Conservation (phyloP, 805 yeast genomes). For the Clavispora phyllophila region DNA sequence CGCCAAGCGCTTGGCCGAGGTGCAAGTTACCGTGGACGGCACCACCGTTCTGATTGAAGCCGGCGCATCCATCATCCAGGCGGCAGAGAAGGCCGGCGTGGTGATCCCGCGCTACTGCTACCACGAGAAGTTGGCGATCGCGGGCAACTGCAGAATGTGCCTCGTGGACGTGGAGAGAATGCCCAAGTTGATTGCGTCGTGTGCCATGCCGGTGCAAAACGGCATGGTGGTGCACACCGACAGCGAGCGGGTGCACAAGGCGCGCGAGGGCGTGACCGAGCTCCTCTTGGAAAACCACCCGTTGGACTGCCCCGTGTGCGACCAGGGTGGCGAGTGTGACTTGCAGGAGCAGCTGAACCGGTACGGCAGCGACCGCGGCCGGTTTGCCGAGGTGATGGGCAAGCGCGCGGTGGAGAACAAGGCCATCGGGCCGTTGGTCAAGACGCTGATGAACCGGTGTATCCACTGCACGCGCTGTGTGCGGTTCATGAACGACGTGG, state of each 20-base stretch:
- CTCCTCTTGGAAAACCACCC: conserved; percentile 87
- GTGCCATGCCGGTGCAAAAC: conserved; percentile 87
- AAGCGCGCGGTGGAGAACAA: conserved; percentile 89
- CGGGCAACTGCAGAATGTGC: conserved; percentile 93
- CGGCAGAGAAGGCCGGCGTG: conserved; percentile 88
- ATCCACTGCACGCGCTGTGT: conserved; percentile 91
- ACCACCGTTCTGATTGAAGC: conserved; percentile 73
- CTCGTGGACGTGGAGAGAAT: conserved; percentile 85
- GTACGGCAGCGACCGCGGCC: conserved; percentile 82
- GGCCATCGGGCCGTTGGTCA: conserved; percentile 83
- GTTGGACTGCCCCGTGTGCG: conserved; percentile 87
- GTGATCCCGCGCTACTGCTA: conserved; percentile 85
- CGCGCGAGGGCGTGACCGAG: conserved; percentile 88
- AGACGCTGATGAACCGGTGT: conserved; percentile 89
- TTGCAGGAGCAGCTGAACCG: conserved; percentile 82
- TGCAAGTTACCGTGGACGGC: conserved; percentile 61
- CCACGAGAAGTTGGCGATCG: conserved; percentile 85
- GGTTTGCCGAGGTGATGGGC: conserved; percentile 76
- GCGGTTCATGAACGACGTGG: conserved; percentile 83
- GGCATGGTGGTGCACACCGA: conserved; percentile 86
- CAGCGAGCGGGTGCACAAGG: conserved; percentile 71
- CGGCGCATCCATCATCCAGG: conserved; percentile 84
- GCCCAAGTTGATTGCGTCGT: conserved; percentile 84
- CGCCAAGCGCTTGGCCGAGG: conserved; percentile 43
- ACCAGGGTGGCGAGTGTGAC: conserved; percentile 94